These are phyloP conservation scores for Mycena indigotica DNA, from an alignment of 768 basidiomycete genomes.

Conservation along the genomic window DNA sequence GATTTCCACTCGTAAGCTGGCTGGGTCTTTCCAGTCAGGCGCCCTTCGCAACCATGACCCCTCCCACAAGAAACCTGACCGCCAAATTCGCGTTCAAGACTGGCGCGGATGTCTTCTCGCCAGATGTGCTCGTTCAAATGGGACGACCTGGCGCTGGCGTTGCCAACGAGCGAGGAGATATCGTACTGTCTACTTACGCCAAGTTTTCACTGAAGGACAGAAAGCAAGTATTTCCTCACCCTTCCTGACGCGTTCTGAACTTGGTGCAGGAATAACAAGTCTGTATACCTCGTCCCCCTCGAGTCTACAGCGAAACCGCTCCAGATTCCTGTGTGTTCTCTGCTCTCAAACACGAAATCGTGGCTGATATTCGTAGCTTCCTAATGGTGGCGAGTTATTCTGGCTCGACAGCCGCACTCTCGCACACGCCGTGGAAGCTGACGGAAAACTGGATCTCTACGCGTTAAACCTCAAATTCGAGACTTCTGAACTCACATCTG, in stretches of 20 bases:
- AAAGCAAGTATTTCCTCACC: constrained; percentile 49
- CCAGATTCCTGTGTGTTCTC: constrained; percentile 50
- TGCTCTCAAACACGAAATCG: not conserved
- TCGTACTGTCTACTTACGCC: constrained; percentile 66
- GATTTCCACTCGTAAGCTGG: constrained; percentile 47
- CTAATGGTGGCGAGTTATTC: constrained; percentile 73
- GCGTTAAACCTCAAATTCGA: constrained; percentile 56
- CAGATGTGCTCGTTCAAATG: constrained; percentile 69
- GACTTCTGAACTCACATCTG: constrained; percentile 35
- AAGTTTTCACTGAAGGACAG: constrained; percentile 74
- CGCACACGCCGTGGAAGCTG: constrained; percentile 63
- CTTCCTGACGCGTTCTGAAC: not conserved
- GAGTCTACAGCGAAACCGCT: constrained; percentile 51
- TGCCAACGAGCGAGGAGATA: constrained; percentile 68
- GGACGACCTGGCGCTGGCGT: constrained; percentile 66
- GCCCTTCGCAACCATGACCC: constrained; percentile 39
- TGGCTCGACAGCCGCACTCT: constrained; percentile 77
- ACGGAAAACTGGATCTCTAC: constrained; percentile 60
- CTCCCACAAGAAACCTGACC: constrained; percentile 25
- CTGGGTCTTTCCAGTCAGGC: constrained; percentile 59
- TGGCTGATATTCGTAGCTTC: constrained; percentile 43
- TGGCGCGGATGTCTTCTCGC: constrained; percentile 63
- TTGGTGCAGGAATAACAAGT: constrained; percentile 64
- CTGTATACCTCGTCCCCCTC: constrained; percentile 62
- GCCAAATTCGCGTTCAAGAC: constrained; percentile 61